These are phyloP conservation scores for Nitzschia palea DNA, from an alignment of 108 stramenopile species.

Conservation along the genomic window DNA sequence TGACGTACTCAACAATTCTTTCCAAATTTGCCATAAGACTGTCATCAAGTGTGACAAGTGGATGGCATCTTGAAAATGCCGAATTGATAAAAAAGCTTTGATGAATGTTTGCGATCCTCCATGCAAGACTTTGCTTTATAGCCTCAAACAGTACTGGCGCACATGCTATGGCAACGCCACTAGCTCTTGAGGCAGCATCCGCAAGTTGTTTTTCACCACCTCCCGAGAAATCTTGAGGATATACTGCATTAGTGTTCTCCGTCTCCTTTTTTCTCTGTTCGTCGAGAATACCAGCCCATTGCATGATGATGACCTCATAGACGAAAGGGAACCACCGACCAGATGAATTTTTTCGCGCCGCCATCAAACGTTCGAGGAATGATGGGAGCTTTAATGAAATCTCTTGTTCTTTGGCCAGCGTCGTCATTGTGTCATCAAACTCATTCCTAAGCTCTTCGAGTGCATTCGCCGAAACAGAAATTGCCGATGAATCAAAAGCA, in stretches of 20 bases:
- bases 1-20: slow-evolving; percentile 62
- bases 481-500: not conserved
- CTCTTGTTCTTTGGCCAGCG: slow-evolving; percentile 28
- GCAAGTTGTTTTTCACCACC: slow-evolving; percentile 39
- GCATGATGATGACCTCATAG: slow-evolving; percentile 87
- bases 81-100: slow-evolving; percentile 15
- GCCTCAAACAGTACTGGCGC: slow-evolving; percentile 88
- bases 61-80: slow-evolving; percentile 26
- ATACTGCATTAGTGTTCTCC: slow-evolving; percentile 3
- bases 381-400: slow-evolving; percentile 45
- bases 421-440: slow-evolving; percentile 33
- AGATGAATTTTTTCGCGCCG: slow-evolving; percentile 12
- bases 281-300: slow-evolving; percentile 77
- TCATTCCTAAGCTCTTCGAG: slow-evolving; percentile 2
- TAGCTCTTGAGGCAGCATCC: slow-evolving; percentile 66
- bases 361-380: slow-evolving; percentile 74
- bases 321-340: slow-evolving; percentile 86
- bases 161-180: slow-evolving; percentile 73
- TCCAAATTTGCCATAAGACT: slow-evolving; percentile 55
- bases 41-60: slow-evolving; percentile 73
- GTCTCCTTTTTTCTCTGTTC: slow-evolving; percentile 62
- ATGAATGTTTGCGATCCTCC: slow-evolving; percentile 58
- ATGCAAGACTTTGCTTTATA: slow-evolving; percentile 83
- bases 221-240: not conserved
- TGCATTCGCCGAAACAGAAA: not conserved